A percentile compares a stretch with the other conserved stretches of the same genome.
phyloP scores from a whole-genome alignment of 73 alveolate genomes.

The Paramecium pentaurelia region DNA sequence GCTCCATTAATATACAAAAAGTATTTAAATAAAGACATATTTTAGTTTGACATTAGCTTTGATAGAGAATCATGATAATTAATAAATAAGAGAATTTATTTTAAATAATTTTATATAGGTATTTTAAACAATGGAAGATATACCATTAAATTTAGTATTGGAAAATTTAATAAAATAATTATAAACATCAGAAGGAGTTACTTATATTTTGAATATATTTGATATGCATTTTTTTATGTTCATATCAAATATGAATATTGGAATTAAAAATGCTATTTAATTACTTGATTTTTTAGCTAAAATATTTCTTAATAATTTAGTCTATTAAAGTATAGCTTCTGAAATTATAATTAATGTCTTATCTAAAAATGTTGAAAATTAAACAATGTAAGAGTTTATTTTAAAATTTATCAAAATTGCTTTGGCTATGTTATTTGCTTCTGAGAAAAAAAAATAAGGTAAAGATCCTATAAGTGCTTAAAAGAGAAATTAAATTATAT shows the following conservation, averaged over 20 bases:
- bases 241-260: constrained; percentile 89
- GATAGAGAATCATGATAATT: constrained; percentile 92
- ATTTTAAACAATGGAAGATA: constrained; percentile 77
- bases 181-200: constrained; percentile 78
- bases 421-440: constrained; percentile 69
- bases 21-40: background rate
- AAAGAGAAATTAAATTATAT: constrained; percentile 29
- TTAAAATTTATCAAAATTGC: constrained; percentile 74
- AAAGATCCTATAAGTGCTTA: constrained; percentile 17
- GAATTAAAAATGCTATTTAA: constrained; percentile 85
- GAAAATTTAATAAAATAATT: constrained; percentile 94
- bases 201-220: constrained; percentile 85
- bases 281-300: constrained; percentile 90
- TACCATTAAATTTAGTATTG: constrained; percentile 92
- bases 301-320: constrained; percentile 79
- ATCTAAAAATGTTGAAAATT: constrained; percentile 66
- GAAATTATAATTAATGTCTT: constrained; percentile 72
- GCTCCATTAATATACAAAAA: constrained; percentile 90
- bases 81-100: constrained; percentile 85
- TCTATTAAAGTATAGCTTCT: constrained; percentile 69
- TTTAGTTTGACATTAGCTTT: constrained; percentile 82
- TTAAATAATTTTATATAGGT: constrained; percentile 79
- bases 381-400: constrained; percentile 73
- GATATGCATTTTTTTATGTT: constrained; percentile 91
- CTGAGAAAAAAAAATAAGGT: constrained; percentile 64